These are phyloP conservation scores for Metarhizium anisopliae DNA, from an alignment of 2,329 filamentous ascomycete species.

Conservation along the genomic window DNA sequence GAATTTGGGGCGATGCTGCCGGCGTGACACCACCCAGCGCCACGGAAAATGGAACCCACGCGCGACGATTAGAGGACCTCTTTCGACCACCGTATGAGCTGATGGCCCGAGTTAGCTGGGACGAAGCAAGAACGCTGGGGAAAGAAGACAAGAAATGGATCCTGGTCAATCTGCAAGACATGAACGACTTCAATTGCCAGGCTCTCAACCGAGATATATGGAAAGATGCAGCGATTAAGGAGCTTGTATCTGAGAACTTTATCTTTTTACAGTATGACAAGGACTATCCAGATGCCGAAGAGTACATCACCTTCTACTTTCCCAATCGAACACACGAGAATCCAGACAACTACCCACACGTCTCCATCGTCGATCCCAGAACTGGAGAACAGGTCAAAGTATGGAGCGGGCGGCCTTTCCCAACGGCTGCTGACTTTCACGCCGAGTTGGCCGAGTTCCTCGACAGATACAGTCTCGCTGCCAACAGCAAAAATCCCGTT, in stretches of 20 bases:
- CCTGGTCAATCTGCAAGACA: constrained; percentile 89
- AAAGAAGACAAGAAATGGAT: constrained; percentile 91
- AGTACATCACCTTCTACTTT: constrained; percentile 90
- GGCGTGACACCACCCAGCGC: constrained; percentile 9
- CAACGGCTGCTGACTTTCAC: constrained; percentile 70
- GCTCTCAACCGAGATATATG: constrained; percentile 89
- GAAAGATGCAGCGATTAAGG: constrained; percentile 73
- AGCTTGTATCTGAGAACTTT: constrained; percentile 85
- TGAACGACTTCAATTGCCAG: constrained; percentile 90
- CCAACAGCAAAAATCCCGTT: constrained; percentile 87
- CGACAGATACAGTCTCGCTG: constrained; percentile 87
- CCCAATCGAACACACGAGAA: constrained; percentile 60
- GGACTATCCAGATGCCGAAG: constrained; percentile 65
- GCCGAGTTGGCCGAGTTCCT: constrained; percentile 91
- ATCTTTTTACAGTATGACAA: constrained; percentile 93
- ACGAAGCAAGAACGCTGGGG: constrained; percentile 73
- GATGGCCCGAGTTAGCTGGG: constrained; percentile 73
- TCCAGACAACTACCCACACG: constrained; percentile 87
- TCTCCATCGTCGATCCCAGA: constrained; percentile 88
- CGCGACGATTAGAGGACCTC: constrained; percentile 75
- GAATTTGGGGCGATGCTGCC: constrained; percentile 26
- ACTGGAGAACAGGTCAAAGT: constrained; percentile 96
- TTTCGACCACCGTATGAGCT: constrained; percentile 89
- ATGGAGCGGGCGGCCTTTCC: constrained; percentile 80
- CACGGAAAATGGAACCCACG: constrained; percentile 51